Base-by-base conservation (phyloP, 345 rosid species). In the Linum trigynum region DNA sequence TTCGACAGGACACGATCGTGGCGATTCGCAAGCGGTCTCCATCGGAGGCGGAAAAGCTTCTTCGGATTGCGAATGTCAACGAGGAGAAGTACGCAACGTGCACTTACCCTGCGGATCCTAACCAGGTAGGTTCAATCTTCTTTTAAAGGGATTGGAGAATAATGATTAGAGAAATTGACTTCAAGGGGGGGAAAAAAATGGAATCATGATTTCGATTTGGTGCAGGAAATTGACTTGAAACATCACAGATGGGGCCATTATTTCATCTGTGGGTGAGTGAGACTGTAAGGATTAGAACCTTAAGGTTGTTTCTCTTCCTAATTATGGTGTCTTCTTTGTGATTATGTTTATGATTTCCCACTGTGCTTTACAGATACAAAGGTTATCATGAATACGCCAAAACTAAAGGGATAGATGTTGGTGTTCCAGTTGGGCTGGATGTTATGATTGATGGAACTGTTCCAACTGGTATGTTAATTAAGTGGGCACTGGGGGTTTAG, bases 201-300 rank as follows among this genome's bases (percentile, higher is more conserved):
- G 53, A 48, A 48, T 9, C 9, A 48, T 48, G 53, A 48, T 48
- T 48, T 48, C 53, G 15, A 41, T 9, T 48, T 48, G 53, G 36
- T 79, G 72, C 87, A 94, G 99, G 91, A 77, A 67, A 72, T 95
- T 67, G 97, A 95, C 80, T 78, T 95, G 86, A 76, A 87, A 81
- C 82, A 89, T 76, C 96, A 87, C 69, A 84, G 56, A 80, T 91
- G 99, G 97, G 97, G 97, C 43, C 97, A 90, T 67, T 94, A 94
- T 75, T 94, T 94, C 75, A 69, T 94, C 38, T 94, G 99, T 55
- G 99, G 87, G 99, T 91, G 64, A 83, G 99, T 91, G 64, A 83
- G 92, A 57, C 14, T 10, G 45, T 41, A 41, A 41, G 9, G 6
- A 41, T 48, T 23, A 9, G 36, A 16, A 55, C 10, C 57, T 39